Evolutionary conservation across 2,329 filamentous ascomycete species (phyloP), one percentile per base, ranked within the genome.

Genomic region (Aspergillus arachidicola): DNA sequence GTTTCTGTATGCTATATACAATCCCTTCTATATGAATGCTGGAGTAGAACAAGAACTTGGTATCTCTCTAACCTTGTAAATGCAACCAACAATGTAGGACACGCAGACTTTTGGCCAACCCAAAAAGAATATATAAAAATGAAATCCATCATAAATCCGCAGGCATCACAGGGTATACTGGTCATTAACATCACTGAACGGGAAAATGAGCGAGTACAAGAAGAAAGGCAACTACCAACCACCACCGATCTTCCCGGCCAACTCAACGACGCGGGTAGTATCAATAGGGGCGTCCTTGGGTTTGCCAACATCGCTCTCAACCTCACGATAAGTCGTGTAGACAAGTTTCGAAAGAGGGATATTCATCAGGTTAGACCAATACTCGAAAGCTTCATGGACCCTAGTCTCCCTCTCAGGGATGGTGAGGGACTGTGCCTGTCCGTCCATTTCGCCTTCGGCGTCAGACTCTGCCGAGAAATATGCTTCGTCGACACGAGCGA

Each of bases 231-330:
- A 64, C 79, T 84, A 98, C 95, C 95, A 99, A 28, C 95, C 95
- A 59, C 95, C 95, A 59, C 94, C 95, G 71, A 94, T 91, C 78
- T 93, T 95, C 61, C 93, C 90, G 54, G 94, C 94, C 73, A 99
- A 84, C 73, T 95, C 93, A 63, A 93, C 91, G 46, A 97, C 94
- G 64, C 89, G 87, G 73, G 96, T 91, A 50, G 91, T 90, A 74
- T 93, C 91, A 64, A 84, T 84, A 82, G 77, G 83, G 19, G 75
- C 70, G 7, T 66, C 71, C 67, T 84, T 82, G 67, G 86, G 84
- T 81, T 95, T 96, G 57, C 95, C 95, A 50, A 99, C 93, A 76
- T 98, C 93, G 80, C 94, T 97, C 72, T 97, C 89, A 26, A 99
- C 94, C 78, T 94, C 90, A 66, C 95, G 88, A 81, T 92, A 99